phyloP scores from a whole-genome alignment of 1,139 yeast species.

The Saccharomyces hybrid region DNA sequence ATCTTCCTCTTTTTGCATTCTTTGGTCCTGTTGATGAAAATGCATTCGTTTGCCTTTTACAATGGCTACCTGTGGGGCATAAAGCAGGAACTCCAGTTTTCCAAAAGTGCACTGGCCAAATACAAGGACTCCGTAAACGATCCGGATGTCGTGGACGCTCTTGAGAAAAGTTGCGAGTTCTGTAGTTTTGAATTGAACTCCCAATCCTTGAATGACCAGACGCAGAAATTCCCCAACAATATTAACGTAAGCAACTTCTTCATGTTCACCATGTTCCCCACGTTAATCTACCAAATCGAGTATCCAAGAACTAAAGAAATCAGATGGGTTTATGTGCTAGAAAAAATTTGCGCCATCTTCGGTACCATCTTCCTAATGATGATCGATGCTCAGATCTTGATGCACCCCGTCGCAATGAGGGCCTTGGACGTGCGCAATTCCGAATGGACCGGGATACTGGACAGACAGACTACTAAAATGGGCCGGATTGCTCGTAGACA shows the following conservation, averaged over 20 bases:
- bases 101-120: constrained; percentile 33
- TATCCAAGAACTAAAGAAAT: constrained; percentile 69
- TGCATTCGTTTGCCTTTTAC: constrained; percentile 83
- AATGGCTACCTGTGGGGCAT: constrained; percentile 81
- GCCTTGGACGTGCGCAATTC: constrained; percentile 46
- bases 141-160: constrained; percentile 28
- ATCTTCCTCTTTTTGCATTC: constrained; percentile 76
- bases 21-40: constrained; percentile 83
- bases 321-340: constrained; percentile 62
- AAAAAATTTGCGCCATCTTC: constrained; percentile 69
- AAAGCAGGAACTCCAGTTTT: constrained; percentile 45
- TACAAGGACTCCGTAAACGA: constrained; percentile 13
- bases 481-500: constrained; percentile 58
- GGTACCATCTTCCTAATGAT: constrained; percentile 84
- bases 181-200: constrained; percentile 55
- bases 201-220: constrained; percentile 31
- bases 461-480: constrained; percentile 46
- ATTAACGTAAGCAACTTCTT: constrained; percentile 60
- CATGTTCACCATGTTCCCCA: constrained; percentile 82
- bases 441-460: constrained; percentile 33
- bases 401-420: constrained; percentile 66
- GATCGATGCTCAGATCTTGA: constrained; percentile 64
- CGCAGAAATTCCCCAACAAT: constrained; percentile 55
- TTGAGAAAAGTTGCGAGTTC: constrained; percentile 47
- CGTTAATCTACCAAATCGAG: constrained; percentile 69